Conservation (phyloP, 2,329 filamentous ascomycete species). For the Colletotrichum tropicale region DNA sequence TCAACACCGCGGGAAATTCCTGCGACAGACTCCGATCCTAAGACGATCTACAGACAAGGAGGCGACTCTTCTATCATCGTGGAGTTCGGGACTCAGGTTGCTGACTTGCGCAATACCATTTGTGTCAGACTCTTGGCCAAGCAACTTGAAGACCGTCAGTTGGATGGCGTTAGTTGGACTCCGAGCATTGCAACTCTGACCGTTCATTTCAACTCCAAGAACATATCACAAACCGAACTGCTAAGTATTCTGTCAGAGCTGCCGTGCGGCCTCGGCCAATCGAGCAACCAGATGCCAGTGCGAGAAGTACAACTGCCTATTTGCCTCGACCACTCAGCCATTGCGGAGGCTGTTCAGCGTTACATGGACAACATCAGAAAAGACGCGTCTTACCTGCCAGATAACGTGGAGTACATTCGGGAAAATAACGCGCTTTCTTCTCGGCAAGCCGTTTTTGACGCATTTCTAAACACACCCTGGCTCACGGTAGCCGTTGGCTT, state of each 20-base stretch:
- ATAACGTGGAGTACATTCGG: slow-evolving; percentile 58
- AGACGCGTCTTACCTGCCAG: slow-evolving; percentile 63
- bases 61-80: background rate
- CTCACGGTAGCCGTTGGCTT: slow-evolving; percentile 37
- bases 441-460: slow-evolving; percentile 34
- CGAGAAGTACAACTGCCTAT: slow-evolving; percentile 33
- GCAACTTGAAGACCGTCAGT: background rate
- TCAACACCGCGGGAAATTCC: background rate
- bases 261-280: background rate
- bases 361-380: slow-evolving; percentile 65
- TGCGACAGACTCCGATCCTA: background rate
- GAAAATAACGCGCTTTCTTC: slow-evolving; percentile 39
- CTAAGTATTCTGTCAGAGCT: background rate
- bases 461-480: slow-evolving; percentile 33
- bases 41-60: background rate
- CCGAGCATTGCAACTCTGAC: background rate
- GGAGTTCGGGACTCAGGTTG: background rate
- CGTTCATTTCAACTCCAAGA: background rate
- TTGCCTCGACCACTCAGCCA: slow-evolving; percentile 31
- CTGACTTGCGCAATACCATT: background rate
- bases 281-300: background rate
- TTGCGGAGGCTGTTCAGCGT: slow-evolving; percentile 52
- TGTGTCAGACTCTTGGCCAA: background rate
- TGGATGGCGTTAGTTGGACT: background rate
- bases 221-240: background rate